A percentile compares a stretch with the other conserved stretches of the same genome.
These are phyloP conservation scores for Herpetomonas tarakana DNA, from an alignment of 208 protist genomes.

Conservation along the genomic window DNA sequence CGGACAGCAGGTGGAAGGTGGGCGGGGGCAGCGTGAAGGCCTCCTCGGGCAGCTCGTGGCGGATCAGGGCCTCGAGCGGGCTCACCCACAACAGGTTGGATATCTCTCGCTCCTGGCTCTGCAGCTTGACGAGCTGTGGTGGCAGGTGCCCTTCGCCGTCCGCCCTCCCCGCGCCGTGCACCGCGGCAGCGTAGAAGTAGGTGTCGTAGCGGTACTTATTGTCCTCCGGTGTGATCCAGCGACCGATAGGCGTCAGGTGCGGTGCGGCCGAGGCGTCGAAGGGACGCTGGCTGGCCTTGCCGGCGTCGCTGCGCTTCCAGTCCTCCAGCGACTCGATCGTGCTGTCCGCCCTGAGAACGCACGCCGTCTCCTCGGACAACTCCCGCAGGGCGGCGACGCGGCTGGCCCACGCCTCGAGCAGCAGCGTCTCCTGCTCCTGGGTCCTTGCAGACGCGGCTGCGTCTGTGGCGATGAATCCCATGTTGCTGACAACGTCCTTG, in stretches of 20 bases:
- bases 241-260: constrained; percentile 29
- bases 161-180: constrained; percentile 2
- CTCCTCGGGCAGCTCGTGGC: constrained; percentile 27
- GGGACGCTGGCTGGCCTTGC: not conserved
- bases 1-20: constrained; percentile 44
- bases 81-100: constrained; percentile 42
- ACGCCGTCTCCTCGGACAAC: constrained; percentile 43
- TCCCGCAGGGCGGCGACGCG: constrained; percentile 46
- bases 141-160: constrained; percentile 4
- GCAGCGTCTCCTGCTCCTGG: constrained; percentile 4
- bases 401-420: constrained; percentile 15
- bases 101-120: constrained; percentile 30
- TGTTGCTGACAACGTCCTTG: constrained; percentile 1
- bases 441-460: not conserved
- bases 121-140: constrained; percentile 30
- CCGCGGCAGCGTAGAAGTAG: constrained; percentile 35
- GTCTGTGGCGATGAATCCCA: constrained; percentile 8
- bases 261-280: constrained; percentile 13
- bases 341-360: constrained; percentile 27
- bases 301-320: constrained; percentile 7
- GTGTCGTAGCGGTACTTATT: constrained; percentile 56
- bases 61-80: constrained; percentile 36
- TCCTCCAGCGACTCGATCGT: constrained; percentile 8
- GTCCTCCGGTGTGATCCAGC: constrained; percentile 48
- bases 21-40: constrained; percentile 40